Conservation (phyloP, 257 asterid genomes). For the Scutellaria baicalensis region DNA sequence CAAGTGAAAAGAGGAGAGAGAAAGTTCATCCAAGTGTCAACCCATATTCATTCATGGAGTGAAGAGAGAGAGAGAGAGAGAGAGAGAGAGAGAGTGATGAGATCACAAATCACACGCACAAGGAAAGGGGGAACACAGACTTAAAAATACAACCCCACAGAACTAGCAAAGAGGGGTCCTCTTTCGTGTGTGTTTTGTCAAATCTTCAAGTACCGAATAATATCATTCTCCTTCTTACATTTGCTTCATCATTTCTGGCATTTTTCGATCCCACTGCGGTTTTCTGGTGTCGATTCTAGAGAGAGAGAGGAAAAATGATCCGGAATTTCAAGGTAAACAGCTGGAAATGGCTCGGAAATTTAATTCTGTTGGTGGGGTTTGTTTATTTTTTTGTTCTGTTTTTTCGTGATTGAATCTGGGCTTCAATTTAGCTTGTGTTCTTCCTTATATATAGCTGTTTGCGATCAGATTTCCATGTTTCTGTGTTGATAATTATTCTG, state of each 20-base stretch:
- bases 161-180: constrained; percentile 6
- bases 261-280: not conserved
- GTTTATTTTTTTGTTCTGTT: not conserved
- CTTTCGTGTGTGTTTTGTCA: constrained; percentile 11
- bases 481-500: not conserved
- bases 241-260: constrained; percentile 22
- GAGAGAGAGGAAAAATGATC: constrained; percentile 13
- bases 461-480: no score
- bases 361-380: not conserved
- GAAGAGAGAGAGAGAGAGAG: constrained; percentile 19
- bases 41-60: constrained; percentile 31
- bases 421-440: not conserved
- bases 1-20: constrained; percentile 17
- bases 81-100: not conserved
- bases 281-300: constrained; percentile 6
- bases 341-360: not conserved
- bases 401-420: not conserved
- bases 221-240: not conserved
- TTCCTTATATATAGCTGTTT: no score
- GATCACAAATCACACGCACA: not conserved
- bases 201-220: constrained; percentile 7
- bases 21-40: not conserved
- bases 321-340: constrained; percentile 29
- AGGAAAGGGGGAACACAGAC: not conserved
- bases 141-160: constrained; percentile 6